Evolutionary conservation across 2,329 filamentous ascomycete genomes (phyloP).

Genomic region (Pseudovirgaria hyperparasitica): DNA sequence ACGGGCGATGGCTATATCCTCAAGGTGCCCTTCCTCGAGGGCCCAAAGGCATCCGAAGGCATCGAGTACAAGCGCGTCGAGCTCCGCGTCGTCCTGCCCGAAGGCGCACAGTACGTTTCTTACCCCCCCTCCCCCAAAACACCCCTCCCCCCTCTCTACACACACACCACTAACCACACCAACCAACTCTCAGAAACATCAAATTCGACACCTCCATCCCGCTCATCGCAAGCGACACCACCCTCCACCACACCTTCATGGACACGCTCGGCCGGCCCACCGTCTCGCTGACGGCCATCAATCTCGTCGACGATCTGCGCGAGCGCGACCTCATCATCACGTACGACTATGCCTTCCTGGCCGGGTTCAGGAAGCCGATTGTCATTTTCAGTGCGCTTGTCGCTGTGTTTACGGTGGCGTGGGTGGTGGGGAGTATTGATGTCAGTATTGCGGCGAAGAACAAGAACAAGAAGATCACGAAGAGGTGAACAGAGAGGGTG

Average conservation of each 20-base stretch:
- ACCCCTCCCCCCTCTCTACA: background rate
- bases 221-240: slow-evolving; percentile 46
- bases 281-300: slow-evolving; percentile 66
- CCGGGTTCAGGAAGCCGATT: slow-evolving; percentile 73
- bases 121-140: background rate
- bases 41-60: slow-evolving; percentile 74
- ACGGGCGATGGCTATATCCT: slow-evolving; percentile 64
- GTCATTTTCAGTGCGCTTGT: slow-evolving; percentile 64
- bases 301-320: slow-evolving; percentile 81
- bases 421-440: slow-evolving; percentile 65
- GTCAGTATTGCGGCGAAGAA: slow-evolving; percentile 60
- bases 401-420: slow-evolving; percentile 61
- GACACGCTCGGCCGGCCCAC: slow-evolving; percentile 83
- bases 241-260: slow-evolving; percentile 77
- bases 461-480: slow-evolving; percentile 11
- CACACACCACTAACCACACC: slow-evolving; percentile 3
- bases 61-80: slow-evolving; percentile 73
- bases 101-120: slow-evolving; percentile 65
- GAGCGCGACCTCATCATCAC: slow-evolving; percentile 74
- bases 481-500: no score
- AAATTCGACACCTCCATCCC: slow-evolving; percentile 66
- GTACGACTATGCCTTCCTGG: slow-evolving; percentile 69
- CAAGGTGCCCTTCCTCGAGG: slow-evolving; percentile 86
- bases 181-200: slow-evolving; percentile 52
- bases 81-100: slow-evolving; percentile 74